Conservation (phyloP, 2,329 filamentous ascomycete genomes). For the Cladophialophora carrionii region DNA sequence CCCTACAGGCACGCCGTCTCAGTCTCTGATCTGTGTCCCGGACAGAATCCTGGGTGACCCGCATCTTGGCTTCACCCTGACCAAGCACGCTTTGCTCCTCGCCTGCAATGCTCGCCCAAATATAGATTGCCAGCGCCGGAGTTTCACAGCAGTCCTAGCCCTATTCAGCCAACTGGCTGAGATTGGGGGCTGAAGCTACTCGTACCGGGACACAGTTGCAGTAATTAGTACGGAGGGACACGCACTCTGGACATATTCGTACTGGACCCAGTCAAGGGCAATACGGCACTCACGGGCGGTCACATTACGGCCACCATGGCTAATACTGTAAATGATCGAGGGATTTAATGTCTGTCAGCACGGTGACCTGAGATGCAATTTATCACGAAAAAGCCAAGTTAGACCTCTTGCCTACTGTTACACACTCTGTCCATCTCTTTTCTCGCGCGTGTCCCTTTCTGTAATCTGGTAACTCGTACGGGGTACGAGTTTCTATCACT, state of each 20-base stretch:
- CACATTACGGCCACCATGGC: neutral
- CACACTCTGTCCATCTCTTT: neutral
- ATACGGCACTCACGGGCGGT: neutral
- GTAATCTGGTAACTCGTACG: neutral
- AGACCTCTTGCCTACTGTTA: slow-evolving; percentile 8
- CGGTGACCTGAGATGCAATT: neutral
- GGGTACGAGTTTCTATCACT: no score
- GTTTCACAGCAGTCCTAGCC: slow-evolving; percentile 1
- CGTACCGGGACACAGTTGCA: no score
- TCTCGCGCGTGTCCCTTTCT: neutral
- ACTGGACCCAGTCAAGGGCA: neutral
- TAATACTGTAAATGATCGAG: neutral
- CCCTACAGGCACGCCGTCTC: neutral
- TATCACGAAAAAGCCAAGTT: slow-evolving; percentile 16
- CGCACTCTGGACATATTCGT: no score
- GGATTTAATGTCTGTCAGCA: slow-evolving; percentile 6
- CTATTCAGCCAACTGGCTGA: neutral
- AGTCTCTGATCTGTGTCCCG: neutral
- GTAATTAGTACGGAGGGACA: no score
- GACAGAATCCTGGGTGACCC: neutral
- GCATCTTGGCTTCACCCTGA: neutral
- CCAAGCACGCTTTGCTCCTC: neutral
- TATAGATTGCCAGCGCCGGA: slow-evolving; percentile 4
- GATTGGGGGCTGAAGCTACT: slow-evolving; percentile 7
- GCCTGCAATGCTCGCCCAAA: slow-evolving; percentile 3